Conservation (phyloP, 352 stramenopile genomes). For the Pythium brachiatum region DNA sequence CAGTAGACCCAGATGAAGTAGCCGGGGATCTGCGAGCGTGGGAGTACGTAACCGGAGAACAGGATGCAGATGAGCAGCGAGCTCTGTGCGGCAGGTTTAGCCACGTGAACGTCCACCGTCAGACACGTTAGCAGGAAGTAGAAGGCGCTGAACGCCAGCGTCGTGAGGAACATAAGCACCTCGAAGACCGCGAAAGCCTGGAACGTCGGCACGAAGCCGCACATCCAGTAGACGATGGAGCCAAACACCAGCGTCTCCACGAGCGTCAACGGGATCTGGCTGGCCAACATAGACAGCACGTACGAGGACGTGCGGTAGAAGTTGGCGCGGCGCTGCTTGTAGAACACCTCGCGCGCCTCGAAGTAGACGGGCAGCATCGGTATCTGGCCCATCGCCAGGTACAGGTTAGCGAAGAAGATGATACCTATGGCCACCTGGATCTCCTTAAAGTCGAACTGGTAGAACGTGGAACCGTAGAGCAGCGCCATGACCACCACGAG, state of each 20-base stretch:
- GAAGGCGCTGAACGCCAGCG: constrained; percentile 19
- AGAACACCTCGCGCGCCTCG: constrained; percentile 43
- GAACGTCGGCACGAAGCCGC: constrained; percentile 42
- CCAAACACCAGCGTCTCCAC: constrained; percentile 67
- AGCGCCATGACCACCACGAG: constrained; percentile 32
- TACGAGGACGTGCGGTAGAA: constrained; percentile 65
- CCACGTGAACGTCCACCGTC: constrained; percentile 21
- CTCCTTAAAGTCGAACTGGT: constrained; percentile 24
- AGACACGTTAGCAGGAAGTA: constrained; percentile 29
- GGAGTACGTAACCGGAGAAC: constrained; percentile 34
- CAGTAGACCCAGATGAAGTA: constrained; percentile 31
- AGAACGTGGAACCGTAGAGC: constrained; percentile 30
- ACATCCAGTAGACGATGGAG: constrained; percentile 71
- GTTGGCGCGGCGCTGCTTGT: constrained; percentile 66
- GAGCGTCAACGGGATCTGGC: constrained; percentile 32
- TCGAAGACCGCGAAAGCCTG: constrained; percentile 52
- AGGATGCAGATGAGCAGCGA: constrained; percentile 29
- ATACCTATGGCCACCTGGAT: constrained; percentile 47
- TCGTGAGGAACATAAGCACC: constrained; percentile 44
- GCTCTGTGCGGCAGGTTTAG: constrained; percentile 25
- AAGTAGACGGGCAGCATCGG: constrained; percentile 61
- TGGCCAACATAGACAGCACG: constrained; percentile 34
- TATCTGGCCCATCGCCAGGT: constrained; percentile 53
- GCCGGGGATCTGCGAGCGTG: constrained; percentile 28
- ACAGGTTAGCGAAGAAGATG: constrained; percentile 68